Conservation (phyloP, 306 rosid species). For the Lotus japonicus region DNA sequence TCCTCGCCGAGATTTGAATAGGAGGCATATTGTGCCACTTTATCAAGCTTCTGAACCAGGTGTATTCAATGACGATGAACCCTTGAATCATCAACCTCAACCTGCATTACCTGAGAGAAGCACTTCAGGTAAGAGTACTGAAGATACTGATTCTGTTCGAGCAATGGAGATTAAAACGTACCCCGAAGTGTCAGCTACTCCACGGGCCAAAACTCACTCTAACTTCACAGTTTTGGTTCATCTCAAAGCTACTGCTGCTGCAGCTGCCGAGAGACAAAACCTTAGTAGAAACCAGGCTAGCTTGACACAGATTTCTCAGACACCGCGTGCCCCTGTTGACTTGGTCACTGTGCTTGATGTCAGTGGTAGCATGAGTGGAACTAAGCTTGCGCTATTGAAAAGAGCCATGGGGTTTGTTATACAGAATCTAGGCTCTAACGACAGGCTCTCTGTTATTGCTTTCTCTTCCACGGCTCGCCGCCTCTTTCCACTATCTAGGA, state of each 20-base stretch:
- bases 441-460: conserved; percentile 89
- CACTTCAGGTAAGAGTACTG: conserved; percentile 22
- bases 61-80: conserved; percentile 76
- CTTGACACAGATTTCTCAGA: conserved; percentile 47
- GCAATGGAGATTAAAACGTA: conserved; percentile 59
- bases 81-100: conserved; percentile 54
- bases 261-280: conserved; percentile 31
- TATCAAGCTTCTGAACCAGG: conserved; percentile 78
- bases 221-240: conserved; percentile 72
- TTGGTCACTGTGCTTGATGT: conserved; percentile 91
- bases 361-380: conserved; percentile 99
- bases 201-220: conserved; percentile 38
- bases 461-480: conserved; percentile 98
- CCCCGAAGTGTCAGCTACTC: conserved; percentile 74
- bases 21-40: conserved; percentile 72
- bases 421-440: conserved; percentile 85
- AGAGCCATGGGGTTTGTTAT: conserved; percentile 98
- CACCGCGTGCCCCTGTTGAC: conserved; percentile 87
- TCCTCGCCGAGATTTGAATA: conserved; percentile 59
- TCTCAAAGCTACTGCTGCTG: conserved; percentile 81
- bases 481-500: conserved; percentile 71
- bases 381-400: conserved; percentile 88
- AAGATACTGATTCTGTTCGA: conserved; percentile 30
- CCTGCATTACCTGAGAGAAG: conserved; percentile 35
- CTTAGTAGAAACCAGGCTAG: conserved; percentile 39